Evolutionary conservation across 352 stramenopile species (phyloP).

Genomic region (Aphanomyces stellatus): DNA sequence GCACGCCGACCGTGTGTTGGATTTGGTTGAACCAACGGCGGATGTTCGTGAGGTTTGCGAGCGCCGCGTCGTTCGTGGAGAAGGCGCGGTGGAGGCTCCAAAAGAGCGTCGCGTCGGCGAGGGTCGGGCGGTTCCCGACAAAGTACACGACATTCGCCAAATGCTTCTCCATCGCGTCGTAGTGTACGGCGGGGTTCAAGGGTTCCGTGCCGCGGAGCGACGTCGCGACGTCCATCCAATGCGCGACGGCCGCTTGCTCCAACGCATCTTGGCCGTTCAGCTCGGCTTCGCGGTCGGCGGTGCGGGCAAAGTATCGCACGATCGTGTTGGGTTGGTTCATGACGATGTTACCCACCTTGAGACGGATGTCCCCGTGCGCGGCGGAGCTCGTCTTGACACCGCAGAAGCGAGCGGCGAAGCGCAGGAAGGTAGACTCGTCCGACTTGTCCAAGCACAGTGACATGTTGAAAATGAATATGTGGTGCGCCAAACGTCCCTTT

Average conservation of each 20-base stretch:
- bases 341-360: constrained; percentile 55
- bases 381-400: constrained; percentile 65
- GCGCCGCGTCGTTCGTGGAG: constrained; percentile 26
- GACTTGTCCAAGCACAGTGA: constrained; percentile 78
- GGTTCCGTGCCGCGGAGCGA: constrained; percentile 30
- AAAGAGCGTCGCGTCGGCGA: constrained; percentile 72
- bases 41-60: constrained; percentile 47
- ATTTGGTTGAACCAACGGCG: constrained; percentile 82
- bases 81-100: constrained; percentile 46
- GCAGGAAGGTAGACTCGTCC: constrained; percentile 54
- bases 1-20: constrained; percentile 74
- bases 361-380: constrained; percentile 56
- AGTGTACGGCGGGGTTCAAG: constrained; percentile 31
- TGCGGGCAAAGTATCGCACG: constrained; percentile 63
- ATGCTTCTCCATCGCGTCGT: constrained; percentile 46
- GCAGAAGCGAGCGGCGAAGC: constrained; percentile 77
- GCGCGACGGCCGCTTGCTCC: constrained; percentile 61
- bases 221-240: constrained; percentile 67
- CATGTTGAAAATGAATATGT: constrained; percentile 29
- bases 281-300: constrained; percentile 63
- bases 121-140: constrained; percentile 55
- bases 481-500: not conserved
- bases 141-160: constrained; percentile 60
- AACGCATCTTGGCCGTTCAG: constrained; percentile 46
- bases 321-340: constrained; percentile 66